phyloP scores from a whole-genome alignment of 129 eudicot genomes.

The Artemisia argyi region DNA sequence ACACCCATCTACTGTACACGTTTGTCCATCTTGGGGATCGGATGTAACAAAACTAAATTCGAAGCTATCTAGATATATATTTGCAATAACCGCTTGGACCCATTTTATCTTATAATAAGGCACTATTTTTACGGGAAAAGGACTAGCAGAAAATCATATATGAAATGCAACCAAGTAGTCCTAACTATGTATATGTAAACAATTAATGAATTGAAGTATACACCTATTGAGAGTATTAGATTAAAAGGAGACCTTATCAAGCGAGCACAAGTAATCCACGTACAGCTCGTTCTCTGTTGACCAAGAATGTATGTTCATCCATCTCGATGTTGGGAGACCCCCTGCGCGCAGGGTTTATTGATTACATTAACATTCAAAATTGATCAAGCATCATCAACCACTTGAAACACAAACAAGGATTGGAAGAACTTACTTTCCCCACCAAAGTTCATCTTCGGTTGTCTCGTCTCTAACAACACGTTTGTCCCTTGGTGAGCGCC shows the following conservation, averaged over 20 bases:
- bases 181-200: too few species aligned
- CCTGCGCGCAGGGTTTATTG: constrained; percentile 36
- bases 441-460: constrained; percentile 83
- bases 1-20: too few species aligned
- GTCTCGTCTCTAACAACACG: constrained; percentile 87
- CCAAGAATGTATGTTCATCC: constrained; percentile 95
- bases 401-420: too few species aligned
- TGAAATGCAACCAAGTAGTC: neutral
- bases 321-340: constrained; percentile 95
- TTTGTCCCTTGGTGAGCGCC: constrained; percentile 89
- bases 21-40: too few species aligned
- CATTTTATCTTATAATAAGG: neutral
- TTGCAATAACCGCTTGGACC: too few species aligned
- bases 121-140: neutral
- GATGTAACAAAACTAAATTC: too few species aligned
- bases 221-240: too few species aligned
- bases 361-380: neutral
- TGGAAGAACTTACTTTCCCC: constrained; percentile 78
- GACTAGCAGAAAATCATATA: too few species aligned
- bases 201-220: too few species aligned
- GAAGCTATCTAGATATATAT: too few species aligned
- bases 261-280: constrained; percentile 84
- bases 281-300: constrained; percentile 94
- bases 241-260: constrained; percentile 69
- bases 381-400: neutral